Percentiles rank a stretch among this genome's conserved stretches.
phyloP scores from a whole-genome alignment of 495 filamentous ascomycete species.

The Talaromyces trachyspermus region DNA sequence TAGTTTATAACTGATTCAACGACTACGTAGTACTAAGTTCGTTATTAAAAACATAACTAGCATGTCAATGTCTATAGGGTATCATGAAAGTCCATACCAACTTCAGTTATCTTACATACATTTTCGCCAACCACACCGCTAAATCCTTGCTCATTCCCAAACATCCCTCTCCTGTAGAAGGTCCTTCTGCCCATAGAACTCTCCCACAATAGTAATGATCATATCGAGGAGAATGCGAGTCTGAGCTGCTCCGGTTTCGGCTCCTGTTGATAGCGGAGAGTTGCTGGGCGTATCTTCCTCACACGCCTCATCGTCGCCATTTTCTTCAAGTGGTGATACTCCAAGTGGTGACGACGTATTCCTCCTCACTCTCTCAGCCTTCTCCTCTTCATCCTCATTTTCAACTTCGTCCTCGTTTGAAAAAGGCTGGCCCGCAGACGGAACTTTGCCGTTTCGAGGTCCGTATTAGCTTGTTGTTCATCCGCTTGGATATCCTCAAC shows the following conservation, averaged over 20 bases:
- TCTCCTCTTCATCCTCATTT: neutral
- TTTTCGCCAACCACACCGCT: no score
- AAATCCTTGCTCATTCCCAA: constrained; percentile 24
- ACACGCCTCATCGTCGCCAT: constrained; percentile 12
- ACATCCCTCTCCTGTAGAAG: constrained; percentile 62
- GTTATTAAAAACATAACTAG: no score
- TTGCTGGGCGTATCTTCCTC: no score
- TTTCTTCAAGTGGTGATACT: constrained; percentile 10
- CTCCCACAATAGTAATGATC: constrained; percentile 83
- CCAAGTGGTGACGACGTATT: constrained; percentile 8
- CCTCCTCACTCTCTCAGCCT: constrained; percentile 6
- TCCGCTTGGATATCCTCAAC: constrained; percentile 12
- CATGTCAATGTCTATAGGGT: neutral
- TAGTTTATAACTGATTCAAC: no score
- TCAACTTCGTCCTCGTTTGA: constrained; percentile 10
- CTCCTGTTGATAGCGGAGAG: no score
- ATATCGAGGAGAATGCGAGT: constrained; percentile 65
- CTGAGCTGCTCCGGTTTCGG: no score
- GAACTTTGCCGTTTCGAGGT: constrained; percentile 52
- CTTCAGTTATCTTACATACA: neutral
- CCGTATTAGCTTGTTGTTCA: constrained; percentile 19
- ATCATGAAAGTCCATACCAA: neutral
- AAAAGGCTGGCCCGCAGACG: constrained; percentile 46
- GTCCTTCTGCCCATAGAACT: constrained; percentile 87
- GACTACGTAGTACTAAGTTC: no score